These are phyloP conservation scores for Claviceps humidiphila DNA, from an alignment of 2,329 filamentous ascomycete species.

Conservation along the genomic window DNA sequence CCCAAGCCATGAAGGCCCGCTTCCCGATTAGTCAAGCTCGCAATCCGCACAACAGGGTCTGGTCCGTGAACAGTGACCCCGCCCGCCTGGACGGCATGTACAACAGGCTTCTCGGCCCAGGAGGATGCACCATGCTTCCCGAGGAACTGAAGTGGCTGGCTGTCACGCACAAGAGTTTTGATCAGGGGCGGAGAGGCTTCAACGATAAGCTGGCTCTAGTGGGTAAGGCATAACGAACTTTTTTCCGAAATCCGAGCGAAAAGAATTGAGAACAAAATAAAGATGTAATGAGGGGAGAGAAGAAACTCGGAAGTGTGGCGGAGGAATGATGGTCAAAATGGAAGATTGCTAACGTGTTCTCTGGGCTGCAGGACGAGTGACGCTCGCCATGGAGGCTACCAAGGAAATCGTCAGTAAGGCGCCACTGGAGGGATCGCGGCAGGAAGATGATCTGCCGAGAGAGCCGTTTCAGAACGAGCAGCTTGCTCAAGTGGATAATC, in stretches of 20 bases:
- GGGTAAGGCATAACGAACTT: constrained; percentile 37
- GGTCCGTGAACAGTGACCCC: constrained; percentile 64
- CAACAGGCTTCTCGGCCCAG: constrained; percentile 57
- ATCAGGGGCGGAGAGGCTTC: constrained; percentile 85
- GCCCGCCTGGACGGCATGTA: constrained; percentile 66
- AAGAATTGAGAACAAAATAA: neutral
- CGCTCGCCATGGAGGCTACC: constrained; percentile 25
- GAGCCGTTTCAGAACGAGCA: constrained; percentile 57
- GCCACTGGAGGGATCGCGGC: constrained; percentile 13
- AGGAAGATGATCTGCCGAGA: constrained; percentile 40
- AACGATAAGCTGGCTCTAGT: constrained; percentile 88
- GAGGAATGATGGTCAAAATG: too few relatives aligned
- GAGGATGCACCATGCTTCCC: constrained; percentile 59
- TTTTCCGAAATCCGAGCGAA: neutral
- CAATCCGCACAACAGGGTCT: constrained; percentile 39
- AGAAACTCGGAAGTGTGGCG: neutral
- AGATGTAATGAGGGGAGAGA: neutral
- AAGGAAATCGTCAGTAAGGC: constrained; percentile 24
- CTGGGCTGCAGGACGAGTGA: constrained; percentile 20
- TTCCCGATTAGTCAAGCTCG: constrained; percentile 48
- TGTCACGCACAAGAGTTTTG: constrained; percentile 95
- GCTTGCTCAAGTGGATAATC: constrained; percentile 59
- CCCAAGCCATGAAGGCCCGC: constrained; percentile 54
- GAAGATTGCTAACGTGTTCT: neutral
- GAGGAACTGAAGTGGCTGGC: constrained; percentile 96